phyloP scores from a whole-genome alignment of 768 basidiomycete genomes.

The Amanita inopinata region DNA sequence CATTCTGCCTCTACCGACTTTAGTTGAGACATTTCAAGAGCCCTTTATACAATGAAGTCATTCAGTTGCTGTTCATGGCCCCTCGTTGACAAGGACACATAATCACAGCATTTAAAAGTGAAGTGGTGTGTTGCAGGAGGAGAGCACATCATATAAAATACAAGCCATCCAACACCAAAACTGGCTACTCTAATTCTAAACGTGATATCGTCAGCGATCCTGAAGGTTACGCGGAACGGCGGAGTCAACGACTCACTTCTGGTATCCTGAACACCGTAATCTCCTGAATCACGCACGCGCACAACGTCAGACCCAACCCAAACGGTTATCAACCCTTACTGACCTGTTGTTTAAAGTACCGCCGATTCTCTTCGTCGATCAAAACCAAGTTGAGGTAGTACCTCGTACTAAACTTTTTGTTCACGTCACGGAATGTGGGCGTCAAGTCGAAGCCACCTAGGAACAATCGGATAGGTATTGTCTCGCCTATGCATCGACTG shows the following conservation, averaged over 20 bases:
- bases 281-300: conserved; percentile 20
- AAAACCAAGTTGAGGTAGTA: conserved; percentile 97
- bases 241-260: conserved; percentile 39
- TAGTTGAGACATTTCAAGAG: no score
- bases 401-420: conserved; percentile 96
- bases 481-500: conserved; percentile 63
- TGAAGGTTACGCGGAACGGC: no score
- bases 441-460: conserved; percentile 97
- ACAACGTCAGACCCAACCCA: not conserved
- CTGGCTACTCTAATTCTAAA: no score
- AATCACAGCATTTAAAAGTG: no score
- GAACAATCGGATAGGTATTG: conserved; percentile 96
- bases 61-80: no score
- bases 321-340: conserved; percentile 8
- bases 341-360: conserved; percentile 97
- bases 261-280: conserved; percentile 89
- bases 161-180: no score
- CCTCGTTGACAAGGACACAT: no score
- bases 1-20: no score
- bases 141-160: no score
- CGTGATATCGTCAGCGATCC: no score
- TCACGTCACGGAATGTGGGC: conserved; percentile 97
- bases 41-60: no score
- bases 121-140: no score
- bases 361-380: conserved; percentile 95